Percentiles rank a stretch among this genome's conserved stretches.
Evolutionary conservation across 2,329 filamentous ascomycete species (phyloP).

Genomic region (Aspergillus sp.): DNA sequence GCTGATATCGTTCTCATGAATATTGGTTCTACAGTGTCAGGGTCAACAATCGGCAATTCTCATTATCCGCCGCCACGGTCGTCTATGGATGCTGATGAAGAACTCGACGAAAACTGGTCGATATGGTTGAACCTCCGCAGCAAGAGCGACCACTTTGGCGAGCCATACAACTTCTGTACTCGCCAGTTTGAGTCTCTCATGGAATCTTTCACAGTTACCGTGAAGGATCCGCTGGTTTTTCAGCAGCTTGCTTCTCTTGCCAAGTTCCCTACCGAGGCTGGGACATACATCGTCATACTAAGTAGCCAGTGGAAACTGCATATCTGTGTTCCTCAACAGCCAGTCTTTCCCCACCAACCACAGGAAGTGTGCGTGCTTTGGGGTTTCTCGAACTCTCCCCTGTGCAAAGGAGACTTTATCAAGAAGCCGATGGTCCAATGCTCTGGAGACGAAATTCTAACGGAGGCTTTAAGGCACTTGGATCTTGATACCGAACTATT

Average conservation of each 20-base stretch:
- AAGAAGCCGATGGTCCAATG: background rate
- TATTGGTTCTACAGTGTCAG: background rate
- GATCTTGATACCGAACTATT: background rate
- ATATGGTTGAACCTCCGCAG: slow-evolving; percentile 37
- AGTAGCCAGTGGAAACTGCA: background rate
- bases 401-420: background rate
- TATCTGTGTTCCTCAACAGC: background rate
- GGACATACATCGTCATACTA: background rate
- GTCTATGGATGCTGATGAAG: slow-evolving; percentile 18
- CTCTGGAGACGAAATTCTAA: background rate
- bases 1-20: background rate
- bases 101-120: slow-evolving; percentile 36
- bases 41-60: background rate
- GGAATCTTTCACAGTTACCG: background rate
- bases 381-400: background rate
- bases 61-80: background rate
- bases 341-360: background rate
- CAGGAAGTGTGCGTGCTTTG: background rate
- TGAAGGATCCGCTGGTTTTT: background rate
- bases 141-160: slow-evolving; percentile 30
- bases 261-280: background rate
- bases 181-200: background rate
- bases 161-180: slow-evolving; percentile 12
- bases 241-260: background rate
- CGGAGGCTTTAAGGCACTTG: background rate